A percentile compares a stretch with the other conserved stretches of the same genome.
Conservation (phyloP, 1,284 basidiomycete species). For the Vanrija sp. region DNA sequence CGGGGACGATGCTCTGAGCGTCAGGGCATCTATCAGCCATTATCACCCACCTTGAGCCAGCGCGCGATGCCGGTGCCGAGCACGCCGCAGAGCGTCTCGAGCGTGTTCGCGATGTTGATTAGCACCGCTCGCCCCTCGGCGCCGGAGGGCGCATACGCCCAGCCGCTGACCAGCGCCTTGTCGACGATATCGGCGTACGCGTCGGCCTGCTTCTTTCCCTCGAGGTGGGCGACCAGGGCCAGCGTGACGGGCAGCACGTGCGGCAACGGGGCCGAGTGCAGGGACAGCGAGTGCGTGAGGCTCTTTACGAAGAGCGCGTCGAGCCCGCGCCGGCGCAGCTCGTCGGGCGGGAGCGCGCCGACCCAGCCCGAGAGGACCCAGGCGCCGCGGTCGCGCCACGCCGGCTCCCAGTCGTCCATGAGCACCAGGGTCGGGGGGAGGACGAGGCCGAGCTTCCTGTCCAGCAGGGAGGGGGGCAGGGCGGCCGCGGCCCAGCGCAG, state of each 20-base stretch:
- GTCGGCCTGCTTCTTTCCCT: slow-evolving; percentile 26
- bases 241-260: slow-evolving; percentile 26
- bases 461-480: slow-evolving; percentile 7
- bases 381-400: slow-evolving; percentile 36
- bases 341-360: slow-evolving; percentile 2
- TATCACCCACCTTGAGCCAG: slow-evolving; percentile 43
- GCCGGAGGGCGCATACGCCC: slow-evolving; percentile 42
- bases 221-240: slow-evolving; percentile 12
- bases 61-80: slow-evolving; percentile 36
- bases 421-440: slow-evolving; percentile 45
- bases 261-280: slow-evolving; percentile 36
- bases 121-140: slow-evolving; percentile 32
- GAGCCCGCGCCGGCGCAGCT: slow-evolving; percentile 41
- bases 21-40: neutral
- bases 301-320: slow-evolving; percentile 37
- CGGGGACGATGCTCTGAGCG: slow-evolving; percentile 38
- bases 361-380: slow-evolving; percentile 33
- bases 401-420: slow-evolving; percentile 48
- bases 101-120: slow-evolving; percentile 28
- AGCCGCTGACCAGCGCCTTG: slow-evolving; percentile 28
- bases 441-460: slow-evolving; percentile 35
- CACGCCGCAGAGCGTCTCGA: slow-evolving; percentile 31
- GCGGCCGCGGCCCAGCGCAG: slow-evolving; percentile 20
- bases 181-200: slow-evolving; percentile 38
- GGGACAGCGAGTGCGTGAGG: slow-evolving; percentile 38